phyloP scores from a whole-genome alignment of 208 protist genomes.

The Crithidia thermophila region DNA sequence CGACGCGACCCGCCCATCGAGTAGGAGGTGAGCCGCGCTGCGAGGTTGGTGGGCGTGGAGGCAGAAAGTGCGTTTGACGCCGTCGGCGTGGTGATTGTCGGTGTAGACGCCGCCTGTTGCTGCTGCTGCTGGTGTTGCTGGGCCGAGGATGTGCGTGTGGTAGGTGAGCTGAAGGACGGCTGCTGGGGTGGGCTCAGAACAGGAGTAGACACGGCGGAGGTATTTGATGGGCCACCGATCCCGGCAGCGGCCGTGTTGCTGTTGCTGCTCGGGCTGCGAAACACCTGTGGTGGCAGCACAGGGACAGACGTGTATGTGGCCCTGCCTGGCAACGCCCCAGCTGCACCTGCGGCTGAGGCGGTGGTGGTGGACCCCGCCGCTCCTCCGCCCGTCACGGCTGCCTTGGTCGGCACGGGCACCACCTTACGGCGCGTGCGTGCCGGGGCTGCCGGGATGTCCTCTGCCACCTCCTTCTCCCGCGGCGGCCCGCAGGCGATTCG shows the following conservation, averaged over 20 bases:
- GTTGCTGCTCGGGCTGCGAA: conserved; percentile 8
- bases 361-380: too few species aligned
- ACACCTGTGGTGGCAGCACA: conserved; percentile 16
- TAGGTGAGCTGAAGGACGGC: conserved; percentile 8
- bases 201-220: neutral
- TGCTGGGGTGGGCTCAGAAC: conserved; percentile 12
- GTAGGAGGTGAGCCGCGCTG: neutral
- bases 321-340: neutral
- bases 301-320: neutral
- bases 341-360: neutral
- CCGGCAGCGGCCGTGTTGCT: neutral
- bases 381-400: too few species aligned
- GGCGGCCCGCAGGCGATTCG: too few species aligned
- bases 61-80: neutral
- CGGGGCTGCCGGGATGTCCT: too few species aligned
- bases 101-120: neutral
- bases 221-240: neutral
- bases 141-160: too few species aligned
- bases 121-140: neutral
- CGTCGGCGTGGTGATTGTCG: neutral
- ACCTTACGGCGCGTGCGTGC: too few species aligned
- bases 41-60: conserved; percentile 2
- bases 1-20: conserved; percentile 22
- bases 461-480: too few species aligned
- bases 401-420: too few species aligned